Percentiles rank a stretch among this genome's conserved stretches.
phyloP scores from a whole-genome alignment of 306 rosid species.

The Dryas alaskensis region DNA sequence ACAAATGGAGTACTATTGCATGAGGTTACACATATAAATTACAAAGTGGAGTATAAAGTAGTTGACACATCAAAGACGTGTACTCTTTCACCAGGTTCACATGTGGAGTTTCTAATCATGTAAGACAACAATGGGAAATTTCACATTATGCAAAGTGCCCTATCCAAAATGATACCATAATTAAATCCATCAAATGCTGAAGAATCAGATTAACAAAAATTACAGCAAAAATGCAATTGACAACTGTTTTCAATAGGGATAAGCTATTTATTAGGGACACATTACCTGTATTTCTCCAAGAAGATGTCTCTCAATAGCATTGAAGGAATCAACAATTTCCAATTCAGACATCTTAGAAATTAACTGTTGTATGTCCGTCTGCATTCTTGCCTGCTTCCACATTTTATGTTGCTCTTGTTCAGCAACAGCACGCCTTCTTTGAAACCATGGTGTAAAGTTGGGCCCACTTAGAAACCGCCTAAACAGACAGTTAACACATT shows the following conservation, averaged over 20 bases:
- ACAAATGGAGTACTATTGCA: no score
- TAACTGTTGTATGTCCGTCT: constrained; percentile 56
- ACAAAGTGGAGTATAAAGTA: no score
- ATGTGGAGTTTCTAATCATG: no score
- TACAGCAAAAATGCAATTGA: no score
- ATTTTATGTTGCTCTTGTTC: constrained; percentile 81
- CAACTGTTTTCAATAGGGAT: background rate
- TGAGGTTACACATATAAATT: no score
- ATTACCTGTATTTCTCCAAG: constrained; percentile 67
- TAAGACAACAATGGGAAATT: no score
- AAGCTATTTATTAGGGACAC: constrained; percentile 1
- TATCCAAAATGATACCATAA: no score
- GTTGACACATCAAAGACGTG: no score
- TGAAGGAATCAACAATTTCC: constrained; percentile 75
- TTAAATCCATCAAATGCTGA: no score
- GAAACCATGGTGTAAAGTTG: constrained; percentile 84
- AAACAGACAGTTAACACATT: constrained; percentile 24
- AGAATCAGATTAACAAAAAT: no score
- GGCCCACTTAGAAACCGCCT: constrained; percentile 88
- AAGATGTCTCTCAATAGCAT: constrained; percentile 72
- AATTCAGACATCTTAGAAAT: constrained; percentile 65
- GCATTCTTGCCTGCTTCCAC: constrained; percentile 82
- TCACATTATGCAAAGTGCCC: no score
- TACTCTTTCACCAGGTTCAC: no score
- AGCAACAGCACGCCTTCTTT: constrained; percentile 71